A percentile compares a stretch with the other conserved stretches of the same genome.
Conservation (phyloP, 129 eudicot species). For the Daucus carota region DNA sequence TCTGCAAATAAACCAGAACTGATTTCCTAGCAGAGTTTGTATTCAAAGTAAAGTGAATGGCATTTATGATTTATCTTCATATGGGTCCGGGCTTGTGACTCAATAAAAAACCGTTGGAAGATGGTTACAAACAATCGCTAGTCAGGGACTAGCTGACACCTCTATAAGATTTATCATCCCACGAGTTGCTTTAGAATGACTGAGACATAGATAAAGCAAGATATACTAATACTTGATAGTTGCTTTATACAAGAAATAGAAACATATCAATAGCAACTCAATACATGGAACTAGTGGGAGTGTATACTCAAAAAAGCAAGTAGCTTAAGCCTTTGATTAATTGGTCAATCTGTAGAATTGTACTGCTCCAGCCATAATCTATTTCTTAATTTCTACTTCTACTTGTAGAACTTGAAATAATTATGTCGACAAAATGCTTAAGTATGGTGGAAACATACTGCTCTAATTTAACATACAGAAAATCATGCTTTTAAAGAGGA, state of each 20-base stretch:
- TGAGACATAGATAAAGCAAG: conserved; percentile 10
- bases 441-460: neutral
- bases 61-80: too few species aligned
- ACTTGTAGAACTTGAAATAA: neutral
- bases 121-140: too few species aligned
- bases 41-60: neutral
- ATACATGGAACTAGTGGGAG: neutral
- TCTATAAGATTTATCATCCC: neutral
- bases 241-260: neutral
- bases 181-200: conserved; percentile 8
- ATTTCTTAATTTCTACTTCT: neutral
- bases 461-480: neutral
- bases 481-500: neutral
- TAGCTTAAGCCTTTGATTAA: neutral
- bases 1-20: too few species aligned
- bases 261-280: neutral
- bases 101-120: too few species aligned
- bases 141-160: too few species aligned
- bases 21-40: neutral
- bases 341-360: neutral
- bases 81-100: too few species aligned
- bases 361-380: neutral
- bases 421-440: neutral
- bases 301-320: neutral
- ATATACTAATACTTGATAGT: neutral